Evolutionary conservation across 768 basidiomycete species (phyloP), one percentile per base, ranked within the genome.

Genomic region (Termitomyces bulborhizus): DNA sequence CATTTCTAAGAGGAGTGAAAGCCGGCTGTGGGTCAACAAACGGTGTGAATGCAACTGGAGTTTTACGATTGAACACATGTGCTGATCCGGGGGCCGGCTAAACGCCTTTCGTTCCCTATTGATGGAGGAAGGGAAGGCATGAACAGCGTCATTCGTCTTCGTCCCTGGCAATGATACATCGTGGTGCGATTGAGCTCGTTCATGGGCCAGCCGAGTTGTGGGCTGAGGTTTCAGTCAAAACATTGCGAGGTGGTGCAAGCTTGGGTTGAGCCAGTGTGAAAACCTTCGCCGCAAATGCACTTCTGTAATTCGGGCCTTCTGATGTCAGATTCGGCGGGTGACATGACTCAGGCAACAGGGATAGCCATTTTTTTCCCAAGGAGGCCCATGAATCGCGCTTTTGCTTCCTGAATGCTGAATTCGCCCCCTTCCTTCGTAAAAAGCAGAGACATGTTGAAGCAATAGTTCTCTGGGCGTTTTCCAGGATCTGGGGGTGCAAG

Each of bases 291-390:
- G 62, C 76, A 65, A 84, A 84, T 24, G 84, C 73, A 39, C 72
- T 73, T 42, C 73, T 70, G 13, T 66, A 62, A 52, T 78, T 76
- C 53, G 55, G 27, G 72, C 68, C 21, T 68, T 46, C 54, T 70
- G 68, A 46, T 72, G 69, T 47, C 65, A 39, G 6, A 40, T 71
- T 26, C 56, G 49, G n/a, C 56, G 34, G 24, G 62, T 45, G 45
- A 57, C 64, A 58, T n/a, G 67, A 65, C 55, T 76, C 73, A 9
- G 78, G 69, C 5, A 80, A 74, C 1, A 85, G 85, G 1, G 83
- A 81, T 3, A 84, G 83, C 91, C 91, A 93, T 68, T 86, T 88
- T 21, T 75, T 92, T 93, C 18, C 87, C 86, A 8, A 90, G 73
- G 13, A 93, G 79, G 29, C 91, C 91, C 76, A 91, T 86, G 8